Conservation (phyloP, 1,284 basidiomycete genomes). For the Ganoderma resinaceum region DNA sequence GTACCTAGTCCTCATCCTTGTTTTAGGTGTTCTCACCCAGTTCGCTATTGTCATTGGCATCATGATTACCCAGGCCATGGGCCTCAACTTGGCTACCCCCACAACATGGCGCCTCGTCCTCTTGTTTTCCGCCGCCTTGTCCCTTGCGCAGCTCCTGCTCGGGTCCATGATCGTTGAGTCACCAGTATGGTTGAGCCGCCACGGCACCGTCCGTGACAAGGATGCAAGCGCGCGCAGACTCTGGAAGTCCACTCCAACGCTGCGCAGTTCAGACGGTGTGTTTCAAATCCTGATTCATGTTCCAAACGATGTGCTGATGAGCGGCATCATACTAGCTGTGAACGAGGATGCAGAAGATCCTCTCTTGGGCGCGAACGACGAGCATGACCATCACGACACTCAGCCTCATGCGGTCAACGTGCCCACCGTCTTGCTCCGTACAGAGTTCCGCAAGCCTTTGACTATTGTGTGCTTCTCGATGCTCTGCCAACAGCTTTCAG, state of each 20-base stretch:
- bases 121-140: slow-evolving; percentile 66
- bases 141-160: slow-evolving; percentile 64
- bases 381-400: slow-evolving; percentile 36
- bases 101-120: slow-evolving; percentile 80
- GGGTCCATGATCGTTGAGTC: slow-evolving; percentile 67
- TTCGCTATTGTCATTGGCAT: slow-evolving; percentile 87
- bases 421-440: slow-evolving; percentile 58
- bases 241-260: slow-evolving; percentile 49
- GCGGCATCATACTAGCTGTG: slow-evolving; percentile 20
- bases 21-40: slow-evolving; percentile 85
- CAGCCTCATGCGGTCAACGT: slow-evolving; percentile 53
- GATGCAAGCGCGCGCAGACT: slow-evolving; percentile 54
- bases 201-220: slow-evolving; percentile 58
- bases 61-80: slow-evolving; percentile 76
- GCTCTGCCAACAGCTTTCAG: slow-evolving; percentile 82
- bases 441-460: slow-evolving; percentile 72
- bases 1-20: slow-evolving; percentile 9
- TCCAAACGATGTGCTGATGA: background rate
- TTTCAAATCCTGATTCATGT: slow-evolving; percentile 4
- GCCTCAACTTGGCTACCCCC: slow-evolving; percentile 68
- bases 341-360: slow-evolving; percentile 47
- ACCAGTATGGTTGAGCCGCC: slow-evolving; percentile 66
- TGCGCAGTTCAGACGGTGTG: slow-evolving; percentile 30
- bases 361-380: slow-evolving; percentile 47
- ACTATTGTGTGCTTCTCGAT: slow-evolving; percentile 76